Evolutionary conservation across 331 rosid species (phyloP), one percentile per base, ranked within the genome.

Genomic region (Cydonia oblonga): DNA sequence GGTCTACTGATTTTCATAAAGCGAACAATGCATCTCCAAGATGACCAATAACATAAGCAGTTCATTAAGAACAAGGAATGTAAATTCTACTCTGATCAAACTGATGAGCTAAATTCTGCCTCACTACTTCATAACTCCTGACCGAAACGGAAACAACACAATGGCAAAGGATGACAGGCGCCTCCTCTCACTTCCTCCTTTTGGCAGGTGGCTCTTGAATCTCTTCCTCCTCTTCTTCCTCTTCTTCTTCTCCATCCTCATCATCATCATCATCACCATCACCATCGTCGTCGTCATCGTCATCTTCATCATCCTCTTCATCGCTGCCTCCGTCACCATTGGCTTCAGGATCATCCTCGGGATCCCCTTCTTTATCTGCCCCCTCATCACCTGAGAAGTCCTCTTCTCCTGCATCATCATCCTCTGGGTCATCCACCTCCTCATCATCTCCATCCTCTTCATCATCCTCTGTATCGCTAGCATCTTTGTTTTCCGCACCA

Each of bases 391-490:
- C 87, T 7, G 90, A 83, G 54, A 86, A 87, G 84, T 88, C 89
- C 78, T 85, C 90, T 0, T 90, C 91, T 19, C 78, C 85, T 2
- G 68, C 89, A 3, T 88, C 89, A 1, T 72, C 88, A 30, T 81
- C 93, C 5, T 86, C 86, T 3, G 76, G 81, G 18, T 81, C 89
- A 13, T 82, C 75, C 9, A 56, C 89, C 7, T 86, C 86, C 2
- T 77, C 83, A 1, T 56, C 85, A 3, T 89, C 93, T 1, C 86
- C 84, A 0, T 87, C 84, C 0, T 83, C 91, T 0, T 76, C 76
- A 0, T 88, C 95, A 35, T 90, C 92, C 79, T 92, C 93, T 29
- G 96, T 87, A 19, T 92, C 98, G 53, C 96, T 88, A 15, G 75
- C 79, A 79, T 92, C 97, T 76, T 85, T 84, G 84, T 87, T 90